phyloP scores from a whole-genome alignment of 331 rosid genomes.

The Acacia pycnantha region DNA sequence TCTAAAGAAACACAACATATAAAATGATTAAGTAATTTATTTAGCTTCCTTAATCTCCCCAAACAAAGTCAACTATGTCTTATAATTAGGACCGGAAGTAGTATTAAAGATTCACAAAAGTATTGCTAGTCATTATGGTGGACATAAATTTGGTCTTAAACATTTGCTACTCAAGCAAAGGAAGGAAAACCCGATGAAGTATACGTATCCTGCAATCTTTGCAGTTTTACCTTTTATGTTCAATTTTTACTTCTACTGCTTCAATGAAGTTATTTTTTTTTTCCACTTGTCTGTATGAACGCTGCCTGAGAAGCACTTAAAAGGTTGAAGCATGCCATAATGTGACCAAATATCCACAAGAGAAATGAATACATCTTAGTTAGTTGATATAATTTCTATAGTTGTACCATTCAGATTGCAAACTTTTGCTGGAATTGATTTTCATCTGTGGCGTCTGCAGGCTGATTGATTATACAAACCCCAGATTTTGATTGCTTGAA shows the following conservation, averaged over 20 bases:
- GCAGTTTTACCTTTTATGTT: not conserved
- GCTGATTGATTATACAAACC: conserved; percentile 46
- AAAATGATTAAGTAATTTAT: too few relatives aligned
- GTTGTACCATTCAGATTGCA: conserved; percentile 9
- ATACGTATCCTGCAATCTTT: not conserved
- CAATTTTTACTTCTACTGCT: not conserved
- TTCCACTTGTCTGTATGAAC: not conserved
- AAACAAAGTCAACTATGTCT: too few relatives aligned
- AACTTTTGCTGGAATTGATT: conserved; percentile 23
- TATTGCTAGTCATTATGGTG: not conserved
- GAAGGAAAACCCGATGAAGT: conserved; percentile 2
- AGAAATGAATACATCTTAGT: conserved; percentile 9
- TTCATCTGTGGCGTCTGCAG: conserved; percentile 47
- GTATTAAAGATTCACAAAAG: not conserved
- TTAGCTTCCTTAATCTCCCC: too few relatives aligned
- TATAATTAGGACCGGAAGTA: too few relatives aligned
- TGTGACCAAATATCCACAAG: not conserved
- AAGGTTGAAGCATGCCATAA: conserved; percentile 11
- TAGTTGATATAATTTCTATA: conserved; percentile 8
- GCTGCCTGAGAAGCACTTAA: not conserved
- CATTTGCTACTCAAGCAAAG: not conserved
- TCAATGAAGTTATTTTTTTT: not conserved
- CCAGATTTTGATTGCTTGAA: conserved; percentile 32
- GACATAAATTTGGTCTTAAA: not conserved
- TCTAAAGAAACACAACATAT: too few relatives aligned